Evolutionary conservation across 2,329 filamentous ascomycete genomes (phyloP).

Genomic region (Botrytis squamosa): DNA sequence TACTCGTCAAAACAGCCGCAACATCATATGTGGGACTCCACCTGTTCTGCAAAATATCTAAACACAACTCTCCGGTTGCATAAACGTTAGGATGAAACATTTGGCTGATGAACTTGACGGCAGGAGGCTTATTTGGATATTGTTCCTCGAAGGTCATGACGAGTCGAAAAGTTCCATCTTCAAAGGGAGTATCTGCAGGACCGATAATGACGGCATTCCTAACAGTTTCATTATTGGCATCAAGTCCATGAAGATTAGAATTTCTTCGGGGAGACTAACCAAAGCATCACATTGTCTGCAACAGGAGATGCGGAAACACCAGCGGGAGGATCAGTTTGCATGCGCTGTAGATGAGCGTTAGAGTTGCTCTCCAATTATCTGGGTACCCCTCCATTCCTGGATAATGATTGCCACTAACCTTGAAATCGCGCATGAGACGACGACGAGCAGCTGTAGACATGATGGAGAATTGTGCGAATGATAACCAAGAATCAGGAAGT

Average conservation of each 20-base stretch:
- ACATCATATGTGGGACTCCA: constrained; percentile 99
- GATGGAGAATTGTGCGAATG: constrained; percentile 29
- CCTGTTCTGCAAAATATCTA: constrained; percentile 95
- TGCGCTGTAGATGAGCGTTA: constrained; percentile 61
- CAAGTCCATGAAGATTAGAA: not conserved
- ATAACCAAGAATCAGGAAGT: not conserved
- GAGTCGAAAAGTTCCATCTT: constrained; percentile 94
- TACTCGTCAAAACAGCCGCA: constrained; percentile 92
- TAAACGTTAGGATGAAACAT: constrained; percentile 99
- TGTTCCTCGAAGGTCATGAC: constrained; percentile 99
- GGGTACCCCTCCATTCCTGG: constrained; percentile 14
- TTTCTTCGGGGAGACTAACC: constrained; percentile 51
- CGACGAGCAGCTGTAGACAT: constrained; percentile 95
- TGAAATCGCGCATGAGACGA: constrained; percentile 98
- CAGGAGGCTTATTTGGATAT: constrained; percentile 96
- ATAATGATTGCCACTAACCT: constrained; percentile 59
- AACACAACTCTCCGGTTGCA: constrained; percentile 89
- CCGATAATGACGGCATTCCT: constrained; percentile 99
- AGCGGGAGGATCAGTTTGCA: constrained; percentile 97
- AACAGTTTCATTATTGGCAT: constrained; percentile 24
- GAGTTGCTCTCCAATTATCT: constrained; percentile 24
- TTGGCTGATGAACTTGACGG: constrained; percentile 96
- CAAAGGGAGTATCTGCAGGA: constrained; percentile 93
- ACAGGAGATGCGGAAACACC: constrained; percentile 96
- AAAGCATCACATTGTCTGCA: constrained; percentile 96